A percentile compares a stretch with the other conserved stretches of the same genome.
Conservation (phyloP, 1,284 basidiomycete species). For the Uromyces viciae-fabae region DNA sequence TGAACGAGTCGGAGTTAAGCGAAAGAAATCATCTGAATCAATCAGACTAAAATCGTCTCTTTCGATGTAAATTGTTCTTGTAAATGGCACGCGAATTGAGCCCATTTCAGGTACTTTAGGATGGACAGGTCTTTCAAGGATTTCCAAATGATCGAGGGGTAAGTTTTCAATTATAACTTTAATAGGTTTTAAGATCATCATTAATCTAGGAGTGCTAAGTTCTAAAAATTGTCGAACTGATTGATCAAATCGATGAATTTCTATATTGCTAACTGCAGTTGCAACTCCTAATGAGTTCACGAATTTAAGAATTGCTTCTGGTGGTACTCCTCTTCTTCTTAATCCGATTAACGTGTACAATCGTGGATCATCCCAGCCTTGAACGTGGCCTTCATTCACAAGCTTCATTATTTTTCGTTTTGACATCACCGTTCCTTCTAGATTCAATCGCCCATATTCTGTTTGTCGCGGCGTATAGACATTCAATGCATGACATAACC, state of each 20-base stretch:
- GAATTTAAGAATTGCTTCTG: slow-evolving; percentile 88
- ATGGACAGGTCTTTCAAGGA: slow-evolving; percentile 87
- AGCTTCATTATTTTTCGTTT: slow-evolving; percentile 92
- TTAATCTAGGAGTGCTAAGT: slow-evolving; percentile 76
- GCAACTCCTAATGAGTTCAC: slow-evolving; percentile 91
- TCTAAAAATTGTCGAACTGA: slow-evolving; percentile 85
- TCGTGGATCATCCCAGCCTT: slow-evolving; percentile 97
- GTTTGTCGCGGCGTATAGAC: slow-evolving; percentile 99
- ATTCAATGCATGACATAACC: slow-evolving; percentile 93
- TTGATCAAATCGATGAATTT: slow-evolving; percentile 85
- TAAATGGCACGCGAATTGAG: slow-evolving; percentile 76
- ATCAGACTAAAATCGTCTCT: slow-evolving; percentile 85
- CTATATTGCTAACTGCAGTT: slow-evolving; percentile 76
- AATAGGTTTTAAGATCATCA: slow-evolving; percentile 88
- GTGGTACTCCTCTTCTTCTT: slow-evolving; percentile 87
- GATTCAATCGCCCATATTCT: slow-evolving; percentile 87
- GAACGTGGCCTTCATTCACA: slow-evolving; percentile 77
- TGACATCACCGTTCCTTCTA: slow-evolving; percentile 94
- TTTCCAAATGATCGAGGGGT: slow-evolving; percentile 74
- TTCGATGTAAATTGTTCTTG: slow-evolving; percentile 87
- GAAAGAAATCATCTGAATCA: slow-evolving; percentile 89
- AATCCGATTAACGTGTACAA: slow-evolving; percentile 95
- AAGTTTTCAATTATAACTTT: slow-evolving; percentile 89
- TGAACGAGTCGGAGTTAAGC: slow-evolving; percentile 91
- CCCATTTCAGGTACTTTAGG: slow-evolving; percentile 90